These are phyloP conservation scores for Alectoria sarmentosa DNA, from an alignment of 495 filamentous ascomycete species.

Conservation along the genomic window DNA sequence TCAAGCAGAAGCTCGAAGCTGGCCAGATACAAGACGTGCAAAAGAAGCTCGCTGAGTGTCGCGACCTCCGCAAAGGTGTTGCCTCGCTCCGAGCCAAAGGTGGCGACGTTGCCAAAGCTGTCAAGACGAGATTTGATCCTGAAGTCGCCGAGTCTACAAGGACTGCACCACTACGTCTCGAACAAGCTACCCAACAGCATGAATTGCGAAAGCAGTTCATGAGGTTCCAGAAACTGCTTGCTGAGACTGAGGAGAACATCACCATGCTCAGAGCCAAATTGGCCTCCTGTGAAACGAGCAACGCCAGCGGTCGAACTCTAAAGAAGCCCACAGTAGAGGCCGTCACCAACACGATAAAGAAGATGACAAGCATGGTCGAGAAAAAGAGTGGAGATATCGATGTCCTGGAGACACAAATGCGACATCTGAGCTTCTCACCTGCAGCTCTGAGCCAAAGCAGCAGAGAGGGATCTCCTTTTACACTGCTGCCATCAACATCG, in stretches of 20 bases:
- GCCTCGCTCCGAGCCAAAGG: slow-evolving; percentile 60
- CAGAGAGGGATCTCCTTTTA: slow-evolving; percentile 53
- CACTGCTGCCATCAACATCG: slow-evolving; percentile 42
- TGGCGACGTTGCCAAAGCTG: slow-evolving; percentile 63
- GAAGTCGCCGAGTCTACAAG: slow-evolving; percentile 51
- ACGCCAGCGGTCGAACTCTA: slow-evolving; percentile 32
- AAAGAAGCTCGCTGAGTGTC: slow-evolving; percentile 53
- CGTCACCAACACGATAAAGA: slow-evolving; percentile 80
- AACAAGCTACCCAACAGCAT: slow-evolving; percentile 73
- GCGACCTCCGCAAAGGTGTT: slow-evolving; percentile 56
- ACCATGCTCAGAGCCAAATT: slow-evolving; percentile 75
- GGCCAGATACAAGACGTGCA: slow-evolving; percentile 57
- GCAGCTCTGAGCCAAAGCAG: slow-evolving; percentile 37
- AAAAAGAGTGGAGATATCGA: slow-evolving; percentile 82
- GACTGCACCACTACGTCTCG: slow-evolving; percentile 67
- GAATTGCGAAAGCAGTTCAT: slow-evolving; percentile 68
- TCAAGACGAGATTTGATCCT: slow-evolving; percentile 56
- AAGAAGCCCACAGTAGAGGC: slow-evolving; percentile 82
- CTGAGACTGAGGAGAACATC: slow-evolving; percentile 73
- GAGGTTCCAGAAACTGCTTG: slow-evolving; percentile 61
- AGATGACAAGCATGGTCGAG: slow-evolving; percentile 89
- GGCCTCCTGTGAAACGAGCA: slow-evolving; percentile 42
- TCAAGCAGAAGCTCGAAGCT: slow-evolving; percentile 52
- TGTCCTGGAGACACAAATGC: slow-evolving; percentile 78
- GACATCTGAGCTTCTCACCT: slow-evolving; percentile 54